phyloP scores from a whole-genome alignment of 768 basidiomycete species.

The Pleurotus djamor region DNA sequence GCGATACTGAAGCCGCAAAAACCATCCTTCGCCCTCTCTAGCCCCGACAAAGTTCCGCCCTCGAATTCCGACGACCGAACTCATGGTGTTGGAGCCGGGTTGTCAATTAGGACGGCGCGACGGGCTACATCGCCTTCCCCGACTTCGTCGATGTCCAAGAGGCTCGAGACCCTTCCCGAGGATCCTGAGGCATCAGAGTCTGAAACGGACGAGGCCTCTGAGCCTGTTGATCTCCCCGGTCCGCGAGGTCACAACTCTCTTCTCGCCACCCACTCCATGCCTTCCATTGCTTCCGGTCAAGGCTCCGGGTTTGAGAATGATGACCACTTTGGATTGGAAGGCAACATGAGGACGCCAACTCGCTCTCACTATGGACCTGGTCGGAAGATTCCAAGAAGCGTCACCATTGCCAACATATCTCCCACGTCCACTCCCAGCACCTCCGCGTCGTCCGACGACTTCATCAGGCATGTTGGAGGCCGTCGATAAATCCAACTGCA shows the following conservation, averaged over 20 bases:
- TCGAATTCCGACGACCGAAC: background rate
- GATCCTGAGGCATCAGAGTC: slow-evolving; percentile 7
- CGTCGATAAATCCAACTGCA: background rate
- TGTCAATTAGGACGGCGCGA: background rate
- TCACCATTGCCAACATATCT: background rate
- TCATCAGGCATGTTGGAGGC: background rate
- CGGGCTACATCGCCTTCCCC: background rate
- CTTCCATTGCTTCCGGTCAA: background rate
- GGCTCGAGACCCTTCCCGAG: slow-evolving; percentile 3
- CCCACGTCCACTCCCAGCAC: background rate
- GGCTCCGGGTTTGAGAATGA: background rate
- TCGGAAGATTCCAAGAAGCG: background rate
- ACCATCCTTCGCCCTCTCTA: background rate
- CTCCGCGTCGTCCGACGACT: background rate
- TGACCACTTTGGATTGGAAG: background rate
- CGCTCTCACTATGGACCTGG: background rate
- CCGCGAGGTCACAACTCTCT: background rate
- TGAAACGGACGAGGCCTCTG: background rate
- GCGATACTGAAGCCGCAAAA: background rate
- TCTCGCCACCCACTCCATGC: background rate
- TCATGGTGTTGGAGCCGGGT: background rate
- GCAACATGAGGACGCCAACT: background rate
- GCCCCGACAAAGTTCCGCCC: background rate
- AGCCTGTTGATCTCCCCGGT: background rate
- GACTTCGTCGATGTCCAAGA: background rate